Base-by-base conservation (phyloP, 768 basidiomycete genomes). In the Paxillus rubicundulus region DNA sequence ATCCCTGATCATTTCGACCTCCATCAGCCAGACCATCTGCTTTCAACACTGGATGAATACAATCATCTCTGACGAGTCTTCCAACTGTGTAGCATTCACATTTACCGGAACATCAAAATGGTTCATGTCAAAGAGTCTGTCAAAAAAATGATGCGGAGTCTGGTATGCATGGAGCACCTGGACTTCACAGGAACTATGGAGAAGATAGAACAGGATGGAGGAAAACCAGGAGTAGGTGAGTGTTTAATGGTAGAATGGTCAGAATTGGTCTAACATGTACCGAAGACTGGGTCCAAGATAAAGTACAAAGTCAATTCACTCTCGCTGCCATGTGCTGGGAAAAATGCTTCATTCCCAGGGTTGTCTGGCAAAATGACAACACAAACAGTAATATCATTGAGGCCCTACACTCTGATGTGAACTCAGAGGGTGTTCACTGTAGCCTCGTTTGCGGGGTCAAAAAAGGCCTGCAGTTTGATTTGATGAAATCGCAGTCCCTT, bases 261-360 rank as follows among this genome's bases (percentile, higher is more conserved):
- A 24, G 21, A 24, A 24, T 24, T 24, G 21, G 21, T 24, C 21
- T 24, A 24, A 24, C 21, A 5, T 24, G 21, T 24, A 24, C 21
- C 5, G 21, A 24, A 21, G 21, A 43, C 27, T 47, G 14, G 34
- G 21, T 27, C n/a, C 13, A 18, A 30, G 17, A 33, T 28, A 36
- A 27, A 18, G 24, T 14, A 24, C 1, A 47, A 4, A n/a, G 21
- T 38, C 13, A 61, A 16, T 71, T 70, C 49, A 65, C 59, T 0
- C 59, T 68, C 21, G 33, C 57, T 3, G 69, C 45, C 1, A 53
- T 71, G 16, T 71, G 69, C 50, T 71, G 69, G 69, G 60, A 60
- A 37, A 59, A 56, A 18, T 67, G 66, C 38, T 58, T 49, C n/a
- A 68, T 70, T 13, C 65, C 65, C 0, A 17, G 34, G 9, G 27